Evolutionary conservation across 2,329 filamentous ascomycete species (phyloP), one percentile per base, ranked within the genome.

Genomic region (Colletotrichum coccodes): DNA sequence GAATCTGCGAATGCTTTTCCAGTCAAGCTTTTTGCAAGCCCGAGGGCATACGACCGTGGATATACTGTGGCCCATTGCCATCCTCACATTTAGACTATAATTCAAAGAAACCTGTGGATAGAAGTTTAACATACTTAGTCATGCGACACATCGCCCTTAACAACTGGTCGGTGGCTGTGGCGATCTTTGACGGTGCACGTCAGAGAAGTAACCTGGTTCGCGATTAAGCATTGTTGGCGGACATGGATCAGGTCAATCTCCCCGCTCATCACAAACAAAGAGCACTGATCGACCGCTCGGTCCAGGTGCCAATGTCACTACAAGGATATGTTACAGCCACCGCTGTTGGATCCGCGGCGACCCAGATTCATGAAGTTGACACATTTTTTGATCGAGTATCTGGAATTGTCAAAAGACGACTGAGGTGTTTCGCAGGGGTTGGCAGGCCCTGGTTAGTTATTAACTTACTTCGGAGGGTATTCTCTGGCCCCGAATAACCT

Each of bases 111-210:
- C 3, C 14, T 14, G n/a, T 34, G 30, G 9, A 5, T 23, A 14
- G 16, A 36, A 14, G 4, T 23, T 16, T 11, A 21, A 16, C 28
- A 9, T 3, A 14, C 9, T 34, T 21, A 18, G 8, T 12, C 18
- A 16, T 52, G 28, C 28, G 18, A 34, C n/a, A 23, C 34, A 23
- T 5, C 6, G 23, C 30, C 30, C 34, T 30, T 21, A 34, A 36
- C 44, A 58, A 26, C 18, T 14, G 3, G 21, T 21, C 1, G 2
- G 60, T 64, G 60, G 64, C 52, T 64, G 38, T 63, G 53, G 23
- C 52, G 53, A 64, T 58, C 60, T 58, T 68, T 36, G 60, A 68
- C 64, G 28, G 16, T 47, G 38, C 16, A 21, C 46, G 60, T 64
- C 30, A 34, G 60, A 68, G 60, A 46, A 64, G n/a, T 23, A 32